Evolutionary conservation across 192 early-diverging fungal species (phyloP), one percentile per base, ranked within the genome.

Genomic region (Dimargaris cristalligena): DNA sequence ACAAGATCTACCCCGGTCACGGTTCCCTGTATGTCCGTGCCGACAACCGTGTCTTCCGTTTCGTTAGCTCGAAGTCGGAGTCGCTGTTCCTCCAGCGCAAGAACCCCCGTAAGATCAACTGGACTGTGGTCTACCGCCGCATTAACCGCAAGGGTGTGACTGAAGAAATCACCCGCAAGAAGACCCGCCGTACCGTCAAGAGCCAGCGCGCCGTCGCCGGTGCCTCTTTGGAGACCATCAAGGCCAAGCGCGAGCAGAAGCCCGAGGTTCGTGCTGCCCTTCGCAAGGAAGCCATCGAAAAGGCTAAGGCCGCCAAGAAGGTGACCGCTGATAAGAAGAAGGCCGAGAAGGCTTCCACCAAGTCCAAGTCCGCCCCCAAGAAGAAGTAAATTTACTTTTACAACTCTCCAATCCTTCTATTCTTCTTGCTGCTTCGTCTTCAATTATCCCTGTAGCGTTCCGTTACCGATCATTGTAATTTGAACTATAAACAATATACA

Each of bases 1-100:
- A 86, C 83, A 96, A 96, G 85, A 97, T 99, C 87, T 96, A 99
- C 84, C 96, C 96, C 58, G 89, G 89, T 72, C 90, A 91, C 75
- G 96, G 96, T 62, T 90, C 86, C 82, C 79, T 86, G 60, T 99
- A 80, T 71, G 84, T 99, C 69, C 87, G 87, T 58, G 63, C 74
- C 62, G 96, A 99, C 86, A 85, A 73, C 61, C 63, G 69, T 60
- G 77, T 77, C 67, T 97, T 88, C 91, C 91, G 87, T 67, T 96
- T 99, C 78, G 74, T 96, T 72, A 90, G 87, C 82, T 90, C 89
- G 56, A 99, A 99, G 86, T 78, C 77, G 69, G 90, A 93, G 77
- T 97, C 93, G 52, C 82, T 91, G 71, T 99, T 96, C 87, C 77
- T 91, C 64, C 93, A 97, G 81, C 81, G 84, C 73, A 80, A 88